Conservation (phyloP, 257 asterid species). For the Ballota nigra region DNA sequence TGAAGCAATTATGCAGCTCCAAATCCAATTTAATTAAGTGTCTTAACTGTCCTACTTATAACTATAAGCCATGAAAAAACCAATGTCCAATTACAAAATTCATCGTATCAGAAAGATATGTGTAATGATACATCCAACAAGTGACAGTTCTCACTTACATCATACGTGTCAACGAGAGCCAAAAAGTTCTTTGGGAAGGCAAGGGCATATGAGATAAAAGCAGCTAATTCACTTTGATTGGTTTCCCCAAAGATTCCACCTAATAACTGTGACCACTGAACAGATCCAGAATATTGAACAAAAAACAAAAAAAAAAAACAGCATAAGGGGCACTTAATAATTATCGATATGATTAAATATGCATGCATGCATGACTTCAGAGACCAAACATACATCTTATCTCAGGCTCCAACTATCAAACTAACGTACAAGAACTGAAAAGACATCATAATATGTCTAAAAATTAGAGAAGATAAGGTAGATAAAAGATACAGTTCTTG, state of each 20-base stretch:
- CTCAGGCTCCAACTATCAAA: constrained; percentile 7
- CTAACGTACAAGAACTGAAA: neutral
- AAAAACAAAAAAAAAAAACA: constrained; percentile 22
- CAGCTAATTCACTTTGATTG: constrained; percentile 91
- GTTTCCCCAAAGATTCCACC: constrained; percentile 72
- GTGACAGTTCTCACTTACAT: constrained; percentile 53
- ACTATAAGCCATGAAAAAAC: neutral
- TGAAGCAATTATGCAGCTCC: constrained; percentile 4
- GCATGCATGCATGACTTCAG: neutral
- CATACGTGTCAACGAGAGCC: constrained; percentile 98
- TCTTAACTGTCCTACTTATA: neutral
- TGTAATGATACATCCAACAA: constrained; percentile 5
- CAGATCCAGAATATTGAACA: constrained; percentile 15
- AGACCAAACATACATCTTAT: constrained; percentile 6
- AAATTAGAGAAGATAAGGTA: neutral
- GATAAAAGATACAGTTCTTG: neutral
- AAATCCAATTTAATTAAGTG: neutral
- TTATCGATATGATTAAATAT: constrained; percentile 6
- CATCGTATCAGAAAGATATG: neutral
- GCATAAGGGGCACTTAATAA: neutral
- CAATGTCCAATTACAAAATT: neutral
- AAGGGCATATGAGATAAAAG: constrained; percentile 86
- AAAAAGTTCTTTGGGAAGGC: constrained; percentile 83
- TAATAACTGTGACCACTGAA: constrained; percentile 46
- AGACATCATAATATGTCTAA: constrained; percentile 4